These are phyloP conservation scores for Leptographium radiaticola DNA, from an alignment of 2,329 filamentous ascomycete genomes.

Conservation along the genomic window DNA sequence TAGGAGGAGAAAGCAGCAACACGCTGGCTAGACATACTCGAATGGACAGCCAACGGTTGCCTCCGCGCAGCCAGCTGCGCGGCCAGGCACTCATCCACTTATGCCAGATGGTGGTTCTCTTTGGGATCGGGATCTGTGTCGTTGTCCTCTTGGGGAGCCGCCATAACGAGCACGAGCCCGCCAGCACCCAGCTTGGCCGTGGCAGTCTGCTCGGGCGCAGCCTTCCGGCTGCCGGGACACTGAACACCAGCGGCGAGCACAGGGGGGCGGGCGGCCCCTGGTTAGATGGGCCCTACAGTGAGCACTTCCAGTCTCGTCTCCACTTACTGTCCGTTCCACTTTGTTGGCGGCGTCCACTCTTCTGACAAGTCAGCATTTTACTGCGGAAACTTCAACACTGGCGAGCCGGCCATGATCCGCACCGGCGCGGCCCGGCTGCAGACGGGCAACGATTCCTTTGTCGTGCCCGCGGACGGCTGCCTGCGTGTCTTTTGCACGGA, in stretches of 20 bases:
- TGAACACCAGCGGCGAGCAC: background rate
- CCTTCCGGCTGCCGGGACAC: constrained; percentile 1
- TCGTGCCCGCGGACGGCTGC: background rate
- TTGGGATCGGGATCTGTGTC: background rate
- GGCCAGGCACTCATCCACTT: background rate
- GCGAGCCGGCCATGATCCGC: constrained; percentile 1
- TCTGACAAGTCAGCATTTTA: constrained; percentile 4
- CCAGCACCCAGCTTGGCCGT: background rate
- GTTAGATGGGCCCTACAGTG: constrained; percentile 8
- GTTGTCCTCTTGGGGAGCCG: background rate
- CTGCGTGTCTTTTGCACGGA: constrained; percentile 10
- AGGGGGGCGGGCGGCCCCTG: constrained; percentile 8
- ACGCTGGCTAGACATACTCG: too few species aligned
- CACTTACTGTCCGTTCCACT: background rate
- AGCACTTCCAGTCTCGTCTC: background rate
- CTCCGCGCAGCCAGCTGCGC: too few species aligned
- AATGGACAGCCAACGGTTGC: background rate
- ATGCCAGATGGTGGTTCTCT: background rate
- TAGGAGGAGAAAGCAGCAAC: background rate
- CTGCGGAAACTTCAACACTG: constrained; percentile 11
- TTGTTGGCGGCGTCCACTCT: background rate
- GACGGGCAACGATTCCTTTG: constrained; percentile 1
- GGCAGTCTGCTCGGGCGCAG: background rate
- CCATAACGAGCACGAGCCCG: background rate
- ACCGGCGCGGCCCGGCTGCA: constrained; percentile 1